Percentiles rank a stretch among this genome's conserved stretches.
These are phyloP conservation scores for Colletotrichum musicola DNA, from an alignment of 2,329 filamentous ascomycete genomes.

Conservation along the genomic window DNA sequence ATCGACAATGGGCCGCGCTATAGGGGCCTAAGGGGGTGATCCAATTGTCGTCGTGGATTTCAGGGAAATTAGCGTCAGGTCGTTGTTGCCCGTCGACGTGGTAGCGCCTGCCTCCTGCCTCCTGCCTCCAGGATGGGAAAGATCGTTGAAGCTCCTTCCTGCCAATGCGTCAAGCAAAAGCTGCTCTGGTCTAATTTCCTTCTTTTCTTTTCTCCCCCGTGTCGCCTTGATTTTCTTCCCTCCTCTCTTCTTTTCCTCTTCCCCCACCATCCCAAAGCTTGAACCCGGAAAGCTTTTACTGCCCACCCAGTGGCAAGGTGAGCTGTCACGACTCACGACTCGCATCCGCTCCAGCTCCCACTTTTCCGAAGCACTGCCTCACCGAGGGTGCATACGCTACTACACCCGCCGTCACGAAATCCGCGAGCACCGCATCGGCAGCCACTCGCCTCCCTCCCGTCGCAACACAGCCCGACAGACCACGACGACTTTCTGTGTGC, in stretches of 20 bases:
- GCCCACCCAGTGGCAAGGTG: background rate
- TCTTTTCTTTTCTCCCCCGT: no score
- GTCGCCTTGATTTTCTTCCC: no score
- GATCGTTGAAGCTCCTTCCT: background rate
- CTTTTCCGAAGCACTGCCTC: slow-evolving; percentile 37
- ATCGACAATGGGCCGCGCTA: no score
- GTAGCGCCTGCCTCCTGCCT: background rate
- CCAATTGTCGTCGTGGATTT: slow-evolving; percentile 2
- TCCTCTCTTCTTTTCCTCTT: no score
- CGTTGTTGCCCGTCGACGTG: background rate
- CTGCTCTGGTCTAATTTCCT: background rate
- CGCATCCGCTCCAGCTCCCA: slow-evolving; percentile 23
- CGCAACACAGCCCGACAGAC: slow-evolving; percentile 26
- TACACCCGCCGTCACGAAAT: slow-evolving; percentile 27
- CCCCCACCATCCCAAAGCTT: no score
- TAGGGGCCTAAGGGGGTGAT: background rate
- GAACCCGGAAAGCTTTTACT: background rate
- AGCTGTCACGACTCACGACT: slow-evolving; percentile 13
- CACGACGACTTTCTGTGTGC: background rate
- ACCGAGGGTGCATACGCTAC: slow-evolving; percentile 25
- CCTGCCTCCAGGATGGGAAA: background rate
- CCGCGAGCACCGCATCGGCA: background rate
- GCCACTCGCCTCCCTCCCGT: background rate
- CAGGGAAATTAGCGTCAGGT: slow-evolving; percentile 34
- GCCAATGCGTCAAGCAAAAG: background rate